Conservation (phyloP, 2,329 filamentous ascomycete genomes). For the Daldinia sp. region DNA sequence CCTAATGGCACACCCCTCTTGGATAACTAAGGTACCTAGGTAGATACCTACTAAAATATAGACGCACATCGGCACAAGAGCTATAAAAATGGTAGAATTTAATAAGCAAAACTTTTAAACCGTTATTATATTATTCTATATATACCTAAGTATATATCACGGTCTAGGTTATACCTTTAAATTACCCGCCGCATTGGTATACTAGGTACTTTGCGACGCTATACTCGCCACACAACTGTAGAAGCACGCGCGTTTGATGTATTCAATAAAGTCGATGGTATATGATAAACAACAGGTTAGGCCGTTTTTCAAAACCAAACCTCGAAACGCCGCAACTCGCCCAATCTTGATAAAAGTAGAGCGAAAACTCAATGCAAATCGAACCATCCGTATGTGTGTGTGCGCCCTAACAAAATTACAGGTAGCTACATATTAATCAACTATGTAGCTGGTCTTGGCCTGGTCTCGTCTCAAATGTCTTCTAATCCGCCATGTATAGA, state of each 20-base stretch:
- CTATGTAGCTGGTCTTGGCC: conserved; percentile 8
- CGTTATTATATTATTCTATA: too few species aligned
- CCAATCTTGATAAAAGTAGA: conserved; percentile 2
- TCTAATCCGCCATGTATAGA: neutral
- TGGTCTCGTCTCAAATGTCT: neutral
- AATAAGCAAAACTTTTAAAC: too few species aligned
- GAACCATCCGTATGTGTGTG: neutral
- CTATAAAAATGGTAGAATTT: too few species aligned
- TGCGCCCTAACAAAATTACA: conserved; percentile 21
- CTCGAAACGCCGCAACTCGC: neutral
- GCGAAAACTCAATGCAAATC: conserved; percentile 3
- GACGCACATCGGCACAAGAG: too few species aligned
- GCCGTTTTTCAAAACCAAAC: neutral
- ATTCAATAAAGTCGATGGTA: conserved; percentile 14
- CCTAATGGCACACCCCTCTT: too few species aligned
- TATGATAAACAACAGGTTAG: neutral
- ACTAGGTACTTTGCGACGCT: too few species aligned
- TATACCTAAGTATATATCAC: neutral
- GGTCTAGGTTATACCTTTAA: too few species aligned
- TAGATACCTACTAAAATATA: too few species aligned
- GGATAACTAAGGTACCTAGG: too few species aligned
- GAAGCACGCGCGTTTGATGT: neutral
- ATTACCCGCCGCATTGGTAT: too few species aligned
- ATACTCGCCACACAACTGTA: neutral
- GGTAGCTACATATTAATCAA: conserved; percentile 15